Conservation (phyloP, 257 asterid species). For the Avicennia marina region DNA sequence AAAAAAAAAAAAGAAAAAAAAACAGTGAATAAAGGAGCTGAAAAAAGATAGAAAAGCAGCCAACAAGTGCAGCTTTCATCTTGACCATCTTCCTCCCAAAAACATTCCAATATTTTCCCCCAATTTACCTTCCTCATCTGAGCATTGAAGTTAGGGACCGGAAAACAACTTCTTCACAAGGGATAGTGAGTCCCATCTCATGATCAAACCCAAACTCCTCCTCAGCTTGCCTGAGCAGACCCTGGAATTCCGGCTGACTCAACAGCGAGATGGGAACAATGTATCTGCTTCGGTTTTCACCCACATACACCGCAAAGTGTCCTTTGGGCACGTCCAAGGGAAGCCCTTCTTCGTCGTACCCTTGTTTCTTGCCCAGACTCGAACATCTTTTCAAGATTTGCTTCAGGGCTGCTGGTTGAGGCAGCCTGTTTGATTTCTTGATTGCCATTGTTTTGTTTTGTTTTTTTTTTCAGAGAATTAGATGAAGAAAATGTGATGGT, state of each 20-base stretch:
- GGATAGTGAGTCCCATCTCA: conserved; percentile 50
- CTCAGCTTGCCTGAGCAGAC: conserved; percentile 37
- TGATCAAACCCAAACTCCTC: conserved; percentile 56
- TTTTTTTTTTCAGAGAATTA: neutral
- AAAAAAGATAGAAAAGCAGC: no score
- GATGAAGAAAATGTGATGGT: neutral
- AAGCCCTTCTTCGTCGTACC: conserved; percentile 20
- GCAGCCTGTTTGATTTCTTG: conserved; percentile 29
- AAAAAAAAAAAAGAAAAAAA: no score
- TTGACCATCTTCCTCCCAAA: no score
- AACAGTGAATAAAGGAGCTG: no score
- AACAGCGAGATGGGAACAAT: conserved; percentile 44
- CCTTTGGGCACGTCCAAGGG: conserved; percentile 49
- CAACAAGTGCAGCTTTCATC: no score
- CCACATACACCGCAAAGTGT: conserved; percentile 45
- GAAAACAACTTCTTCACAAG: conserved; percentile 46
- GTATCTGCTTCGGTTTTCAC: conserved; percentile 38
- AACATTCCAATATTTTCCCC: no score
- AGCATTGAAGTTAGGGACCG: conserved; percentile 37
- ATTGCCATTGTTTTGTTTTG: conserved; percentile 23
- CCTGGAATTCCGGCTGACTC: conserved; percentile 40
- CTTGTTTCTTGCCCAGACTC: conserved; percentile 33
- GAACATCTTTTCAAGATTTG: conserved; percentile 45
- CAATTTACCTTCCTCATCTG: no score
- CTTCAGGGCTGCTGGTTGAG: conserved; percentile 31